Evolutionary conservation across 768 basidiomycete genomes (phyloP).

Genomic region (Termitomyces sp.): DNA sequence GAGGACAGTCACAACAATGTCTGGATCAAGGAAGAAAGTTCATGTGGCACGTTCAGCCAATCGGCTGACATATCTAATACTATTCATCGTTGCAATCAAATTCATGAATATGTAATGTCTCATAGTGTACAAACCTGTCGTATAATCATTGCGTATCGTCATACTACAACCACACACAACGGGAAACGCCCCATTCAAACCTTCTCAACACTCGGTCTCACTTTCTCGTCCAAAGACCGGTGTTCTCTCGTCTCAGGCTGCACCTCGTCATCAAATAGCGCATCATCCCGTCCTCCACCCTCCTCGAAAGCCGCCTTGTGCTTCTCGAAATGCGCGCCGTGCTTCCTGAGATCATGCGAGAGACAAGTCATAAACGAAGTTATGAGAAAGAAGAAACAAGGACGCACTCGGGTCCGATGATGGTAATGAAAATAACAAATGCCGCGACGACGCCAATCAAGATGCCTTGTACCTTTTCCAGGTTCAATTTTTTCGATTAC

Average conservation of each 20-base stretch:
- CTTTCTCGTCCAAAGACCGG: slow-evolving; percentile 6
- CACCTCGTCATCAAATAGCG: slow-evolving; percentile 22
- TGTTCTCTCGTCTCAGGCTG: background rate
- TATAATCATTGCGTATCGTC: too few relatives aligned
- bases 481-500: background rate
- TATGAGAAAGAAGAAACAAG: background rate
- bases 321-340: slow-evolving; percentile 80
- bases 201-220: slow-evolving; percentile 4
- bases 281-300: slow-evolving; percentile 53
- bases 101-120: too few relatives aligned
- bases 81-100: too few relatives aligned
- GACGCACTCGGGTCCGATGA: slow-evolving; percentile 73
- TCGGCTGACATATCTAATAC: too few relatives aligned
- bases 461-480: slow-evolving; percentile 68
- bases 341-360: slow-evolving; percentile 39
- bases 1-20: too few relatives aligned
- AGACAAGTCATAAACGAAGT: background rate
- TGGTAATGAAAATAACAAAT: slow-evolving; percentile 69
- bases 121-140: too few relatives aligned
- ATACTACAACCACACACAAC: too few relatives aligned
- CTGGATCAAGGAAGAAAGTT: too few relatives aligned
- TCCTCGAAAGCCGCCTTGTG: slow-evolving; percentile 76
- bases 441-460: slow-evolving; percentile 79
- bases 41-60: too few relatives aligned
- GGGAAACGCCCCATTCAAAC: background rate